phyloP scores from a whole-genome alignment of 202 grass and related monocot genomes.

The Bolboschoenoplectus hybrid region DNA sequence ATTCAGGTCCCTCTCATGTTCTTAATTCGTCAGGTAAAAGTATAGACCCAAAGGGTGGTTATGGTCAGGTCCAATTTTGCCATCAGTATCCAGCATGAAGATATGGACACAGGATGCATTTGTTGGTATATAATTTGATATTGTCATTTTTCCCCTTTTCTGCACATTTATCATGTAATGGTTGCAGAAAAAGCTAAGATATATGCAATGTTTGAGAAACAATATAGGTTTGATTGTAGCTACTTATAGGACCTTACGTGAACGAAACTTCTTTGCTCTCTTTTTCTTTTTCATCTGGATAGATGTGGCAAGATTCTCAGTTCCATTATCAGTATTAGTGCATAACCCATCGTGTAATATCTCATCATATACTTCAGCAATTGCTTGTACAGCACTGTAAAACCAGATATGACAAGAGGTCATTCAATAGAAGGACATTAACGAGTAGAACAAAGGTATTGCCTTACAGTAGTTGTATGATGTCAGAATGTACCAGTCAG shows the following conservation, averaged over 20 bases:
- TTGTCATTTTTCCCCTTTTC: background rate
- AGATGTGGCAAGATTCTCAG: slow-evolving; percentile 23
- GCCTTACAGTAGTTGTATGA: background rate
- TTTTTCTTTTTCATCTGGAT: slow-evolving; percentile 63
- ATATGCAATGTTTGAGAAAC: background rate
- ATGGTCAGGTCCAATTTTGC: background rate
- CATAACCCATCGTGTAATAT: slow-evolving; percentile 36
- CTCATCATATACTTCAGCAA: slow-evolving; percentile 47
- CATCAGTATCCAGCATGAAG: background rate
- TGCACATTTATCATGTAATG: slow-evolving; percentile 8
- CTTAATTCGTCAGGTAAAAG: background rate
- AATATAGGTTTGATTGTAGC: slow-evolving; percentile 3
- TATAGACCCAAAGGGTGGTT: background rate
- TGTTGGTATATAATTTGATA: background rate
- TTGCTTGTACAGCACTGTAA: slow-evolving; percentile 52
- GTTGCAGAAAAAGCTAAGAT: background rate
- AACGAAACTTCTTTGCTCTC: slow-evolving; percentile 71
- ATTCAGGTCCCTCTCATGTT: background rate
- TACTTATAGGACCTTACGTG: slow-evolving; percentile 57
- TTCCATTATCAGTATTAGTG: slow-evolving; percentile 41
- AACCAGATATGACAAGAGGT: slow-evolving; percentile 40
- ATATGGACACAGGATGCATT: background rate
- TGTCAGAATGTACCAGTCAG: background rate
- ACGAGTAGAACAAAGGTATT: slow-evolving; percentile 16
- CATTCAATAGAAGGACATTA: slow-evolving; percentile 26